phyloP scores from a whole-genome alignment of 148 eudicot species.

The Talinum fruticosum region DNA sequence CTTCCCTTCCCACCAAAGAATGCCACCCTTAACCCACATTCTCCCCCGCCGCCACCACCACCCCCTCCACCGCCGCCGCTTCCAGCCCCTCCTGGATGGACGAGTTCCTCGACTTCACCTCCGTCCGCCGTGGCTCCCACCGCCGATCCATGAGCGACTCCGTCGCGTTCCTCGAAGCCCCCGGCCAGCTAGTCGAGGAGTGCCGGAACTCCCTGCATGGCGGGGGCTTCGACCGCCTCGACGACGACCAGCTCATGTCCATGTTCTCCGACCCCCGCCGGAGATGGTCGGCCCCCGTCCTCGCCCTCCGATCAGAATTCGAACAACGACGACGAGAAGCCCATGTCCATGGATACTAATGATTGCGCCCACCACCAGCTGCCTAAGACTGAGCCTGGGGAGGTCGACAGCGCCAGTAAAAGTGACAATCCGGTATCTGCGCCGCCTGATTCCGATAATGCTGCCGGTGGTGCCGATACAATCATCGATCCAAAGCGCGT shows the following conservation, averaged over 20 bases:
- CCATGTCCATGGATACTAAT: constrained; percentile 20
- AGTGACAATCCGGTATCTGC: constrained; percentile 13
- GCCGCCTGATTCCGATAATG: constrained; percentile 14
- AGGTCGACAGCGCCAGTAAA: constrained; percentile 48
- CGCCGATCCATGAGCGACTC: constrained; percentile 82
- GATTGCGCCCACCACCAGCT: background rate
- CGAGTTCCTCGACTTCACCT: constrained; percentile 88
- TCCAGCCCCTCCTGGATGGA: constrained; percentile 56
- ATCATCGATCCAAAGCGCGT: constrained; percentile 76
- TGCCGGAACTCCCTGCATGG: constrained; percentile 27
- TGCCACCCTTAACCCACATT: constrained; percentile 36
- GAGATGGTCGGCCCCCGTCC: constrained; percentile 21
- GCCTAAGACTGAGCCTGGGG: constrained; percentile 64
- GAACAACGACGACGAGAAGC: constrained; percentile 26
- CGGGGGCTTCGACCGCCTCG: constrained; percentile 50
- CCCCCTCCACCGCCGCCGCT: constrained; percentile 31
- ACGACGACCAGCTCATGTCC: constrained; percentile 75
- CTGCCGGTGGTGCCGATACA: constrained; percentile 27
- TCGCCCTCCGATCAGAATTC: constrained; percentile 47
- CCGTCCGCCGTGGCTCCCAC: constrained; percentile 51
- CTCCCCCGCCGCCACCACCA: background rate
- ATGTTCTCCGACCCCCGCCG: constrained; percentile 60
- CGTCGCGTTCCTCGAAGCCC: constrained; percentile 61
- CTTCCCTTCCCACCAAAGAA: constrained; percentile 56
- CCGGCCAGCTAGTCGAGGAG: constrained; percentile 34